These are phyloP conservation scores for Melampsora larici-populina DNA, from an alignment of 1,284 basidiomycete species.

Conservation along the genomic window DNA sequence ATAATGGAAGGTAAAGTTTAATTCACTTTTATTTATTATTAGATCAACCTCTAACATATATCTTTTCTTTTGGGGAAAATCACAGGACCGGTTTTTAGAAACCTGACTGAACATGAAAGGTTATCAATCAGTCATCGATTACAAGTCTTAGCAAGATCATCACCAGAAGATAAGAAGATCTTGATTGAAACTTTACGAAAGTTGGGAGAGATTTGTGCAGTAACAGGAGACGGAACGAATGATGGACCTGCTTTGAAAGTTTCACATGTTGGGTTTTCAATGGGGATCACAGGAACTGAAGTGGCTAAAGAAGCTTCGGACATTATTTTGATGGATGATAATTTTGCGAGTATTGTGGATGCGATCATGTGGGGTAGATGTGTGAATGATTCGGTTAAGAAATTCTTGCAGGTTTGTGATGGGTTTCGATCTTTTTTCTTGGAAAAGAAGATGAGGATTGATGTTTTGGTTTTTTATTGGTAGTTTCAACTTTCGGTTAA, in stretches of 20 bases:
- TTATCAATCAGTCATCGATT: slow-evolving; percentile 44
- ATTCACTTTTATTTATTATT: not conserved
- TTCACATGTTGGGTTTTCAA: slow-evolving; percentile 53
- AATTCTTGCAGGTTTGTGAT: slow-evolving; percentile 43
- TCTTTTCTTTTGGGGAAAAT: too few species aligned
- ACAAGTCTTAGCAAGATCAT: slow-evolving; percentile 45
- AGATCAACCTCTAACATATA: not conserved
- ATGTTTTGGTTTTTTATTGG: not conserved
- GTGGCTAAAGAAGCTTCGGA: slow-evolving; percentile 99
- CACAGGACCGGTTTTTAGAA: slow-evolving; percentile 44
- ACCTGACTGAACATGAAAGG: slow-evolving; percentile 45
- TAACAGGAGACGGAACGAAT: slow-evolving; percentile 80
- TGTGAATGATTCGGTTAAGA: slow-evolving; percentile 46
- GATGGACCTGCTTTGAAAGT: slow-evolving; percentile 23
- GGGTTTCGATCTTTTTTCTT: not conserved
- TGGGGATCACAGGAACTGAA: slow-evolving; percentile 98
- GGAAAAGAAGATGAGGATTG: too few species aligned
- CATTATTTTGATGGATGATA: slow-evolving; percentile 80
- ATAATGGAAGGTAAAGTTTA: slow-evolving; percentile 35
- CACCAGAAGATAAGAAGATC: slow-evolving; percentile 44
- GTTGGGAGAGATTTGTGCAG: slow-evolving; percentile 88
- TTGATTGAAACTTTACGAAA: slow-evolving; percentile 77
- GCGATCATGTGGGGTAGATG: slow-evolving; percentile 47
- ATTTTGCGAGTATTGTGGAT: slow-evolving; percentile 45
- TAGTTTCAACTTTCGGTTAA: slow-evolving; percentile 47